These are phyloP conservation scores for Vanrija sp. DNA, from an alignment of 1,284 basidiomycete genomes.

Conservation along the genomic window DNA sequence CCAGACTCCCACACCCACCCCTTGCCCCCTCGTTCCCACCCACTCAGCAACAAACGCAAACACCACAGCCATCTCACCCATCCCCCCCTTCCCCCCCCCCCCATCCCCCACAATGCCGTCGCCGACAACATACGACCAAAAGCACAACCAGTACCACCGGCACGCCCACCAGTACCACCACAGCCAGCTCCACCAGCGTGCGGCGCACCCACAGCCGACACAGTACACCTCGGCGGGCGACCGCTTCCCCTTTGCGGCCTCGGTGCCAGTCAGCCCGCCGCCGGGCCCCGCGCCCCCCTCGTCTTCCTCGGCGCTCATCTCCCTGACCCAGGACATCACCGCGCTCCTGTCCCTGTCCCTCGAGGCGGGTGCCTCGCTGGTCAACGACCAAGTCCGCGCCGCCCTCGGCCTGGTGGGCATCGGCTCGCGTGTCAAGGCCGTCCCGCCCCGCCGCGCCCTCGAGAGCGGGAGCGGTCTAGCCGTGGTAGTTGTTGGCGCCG, in stretches of 20 bases:
- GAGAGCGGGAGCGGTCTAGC: slow-evolving; percentile 32
- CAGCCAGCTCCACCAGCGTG: slow-evolving; percentile 8
- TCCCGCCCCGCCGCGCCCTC: not conserved
- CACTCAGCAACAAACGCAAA: not conserved
- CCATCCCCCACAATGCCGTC: not conserved
- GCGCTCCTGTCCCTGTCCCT: slow-evolving; percentile 38
- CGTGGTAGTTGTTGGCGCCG: slow-evolving; percentile 38
- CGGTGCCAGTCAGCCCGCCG: not conserved
- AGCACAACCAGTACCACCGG: slow-evolving; percentile 1
- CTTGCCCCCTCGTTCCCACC: not conserved
- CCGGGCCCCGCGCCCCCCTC: not conserved
- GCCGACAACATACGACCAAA: not conserved
- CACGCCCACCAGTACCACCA: not conserved
- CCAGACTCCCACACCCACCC: too few relatives aligned
- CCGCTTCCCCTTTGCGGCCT: too few relatives aligned
- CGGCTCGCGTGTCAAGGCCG: slow-evolving; percentile 14
- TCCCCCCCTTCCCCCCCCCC: too few relatives aligned
- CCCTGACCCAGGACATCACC: slow-evolving; percentile 37
- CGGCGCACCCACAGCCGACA: not conserved
- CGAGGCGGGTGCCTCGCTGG: slow-evolving; percentile 29
- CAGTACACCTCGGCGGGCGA: not conserved
- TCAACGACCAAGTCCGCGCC: slow-evolving; percentile 27
- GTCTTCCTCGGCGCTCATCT: slow-evolving; percentile 22
- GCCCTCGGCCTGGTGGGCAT: slow-evolving; percentile 25
- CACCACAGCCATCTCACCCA: not conserved